Percentiles rank a stretch among this genome's conserved stretches.
Evolutionary conservation across 2,329 filamentous ascomycete species (phyloP).

Genomic region (Neonectria sp.): DNA sequence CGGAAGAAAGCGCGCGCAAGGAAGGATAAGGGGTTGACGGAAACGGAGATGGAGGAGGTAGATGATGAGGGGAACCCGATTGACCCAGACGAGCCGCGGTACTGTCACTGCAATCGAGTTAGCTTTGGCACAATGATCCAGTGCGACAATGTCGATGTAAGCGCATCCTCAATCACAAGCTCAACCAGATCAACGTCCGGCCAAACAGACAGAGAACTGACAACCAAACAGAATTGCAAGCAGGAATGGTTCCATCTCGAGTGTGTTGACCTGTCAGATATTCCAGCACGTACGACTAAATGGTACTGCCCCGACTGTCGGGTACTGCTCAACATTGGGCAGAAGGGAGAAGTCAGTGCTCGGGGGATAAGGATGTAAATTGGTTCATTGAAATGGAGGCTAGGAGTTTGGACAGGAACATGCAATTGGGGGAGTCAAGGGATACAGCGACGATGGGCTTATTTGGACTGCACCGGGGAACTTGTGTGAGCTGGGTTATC

Average conservation of each 20-base stretch:
- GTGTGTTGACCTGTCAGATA: constrained; percentile 78
- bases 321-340: constrained; percentile 72
- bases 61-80: constrained; percentile 79
- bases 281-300: constrained; percentile 81
- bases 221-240: constrained; percentile 73
- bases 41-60: constrained; percentile 69
- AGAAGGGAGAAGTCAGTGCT: constrained; percentile 75
- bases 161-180: constrained; percentile 49
- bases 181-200: constrained; percentile 21
- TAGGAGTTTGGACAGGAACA: constrained; percentile 23
- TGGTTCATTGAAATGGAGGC: background rate
- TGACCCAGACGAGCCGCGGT: constrained; percentile 81
- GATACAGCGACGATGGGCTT: constrained; percentile 8
- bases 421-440: constrained; percentile 22
- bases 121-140: constrained; percentile 88
- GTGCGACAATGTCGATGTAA: constrained; percentile 84
- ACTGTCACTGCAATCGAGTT: constrained; percentile 85
- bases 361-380: constrained; percentile 65
- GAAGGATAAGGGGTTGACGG: constrained; percentile 62
- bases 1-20: constrained; percentile 73
- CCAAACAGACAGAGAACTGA: constrained; percentile 37
- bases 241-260: constrained; percentile 89
- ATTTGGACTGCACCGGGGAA: background rate
- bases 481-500: no score
- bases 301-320: constrained; percentile 90